These are phyloP conservation scores for Dothidotthia symphoricarpi DNA, from an alignment of 2,329 filamentous ascomycete species.

Conservation along the genomic window DNA sequence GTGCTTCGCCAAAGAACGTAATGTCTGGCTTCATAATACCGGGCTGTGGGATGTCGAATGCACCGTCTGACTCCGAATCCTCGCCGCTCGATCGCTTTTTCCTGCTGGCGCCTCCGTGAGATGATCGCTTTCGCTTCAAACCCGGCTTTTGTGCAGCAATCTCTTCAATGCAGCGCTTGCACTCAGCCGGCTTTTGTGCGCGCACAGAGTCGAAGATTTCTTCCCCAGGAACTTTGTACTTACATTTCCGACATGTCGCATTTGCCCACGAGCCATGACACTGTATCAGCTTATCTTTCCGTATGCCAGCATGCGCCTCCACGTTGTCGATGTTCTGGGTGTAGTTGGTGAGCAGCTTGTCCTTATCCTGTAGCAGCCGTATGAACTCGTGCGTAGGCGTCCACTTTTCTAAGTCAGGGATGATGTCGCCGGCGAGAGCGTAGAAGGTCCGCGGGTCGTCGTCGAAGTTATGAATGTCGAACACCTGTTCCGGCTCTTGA, in stretches of 20 bases:
- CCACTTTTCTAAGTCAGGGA: slow-evolving; percentile 75
- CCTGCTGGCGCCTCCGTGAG: slow-evolving; percentile 44
- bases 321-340: slow-evolving; percentile 99
- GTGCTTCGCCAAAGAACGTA: slow-evolving; percentile 91
- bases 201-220: slow-evolving; percentile 77
- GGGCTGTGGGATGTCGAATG: slow-evolving; percentile 64
- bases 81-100: slow-evolving; percentile 53
- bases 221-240: slow-evolving; percentile 70
- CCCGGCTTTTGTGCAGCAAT: slow-evolving; percentile 51
- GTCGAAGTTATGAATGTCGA: slow-evolving; percentile 84
- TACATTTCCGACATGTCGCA: slow-evolving; percentile 82
- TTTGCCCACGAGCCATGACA: slow-evolving; percentile 96
- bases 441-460: slow-evolving; percentile 89
- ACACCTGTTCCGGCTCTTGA: slow-evolving; percentile 88
- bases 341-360: slow-evolving; percentile 92
- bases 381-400: slow-evolving; percentile 96
- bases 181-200: slow-evolving; percentile 72
- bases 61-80: slow-evolving; percentile 57
- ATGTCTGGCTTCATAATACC: slow-evolving; percentile 97
- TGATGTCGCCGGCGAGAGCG: slow-evolving; percentile 82
- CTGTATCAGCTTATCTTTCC: slow-evolving; percentile 79
- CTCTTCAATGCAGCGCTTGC: slow-evolving; percentile 64
- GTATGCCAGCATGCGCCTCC: slow-evolving; percentile 81
- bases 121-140: slow-evolving; percentile 54
- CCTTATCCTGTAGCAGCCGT: slow-evolving; percentile 78